These are phyloP conservation scores for Arabidopsis hybrid DNA, from an alignment of 441 rosid species.

Conservation along the genomic window DNA sequence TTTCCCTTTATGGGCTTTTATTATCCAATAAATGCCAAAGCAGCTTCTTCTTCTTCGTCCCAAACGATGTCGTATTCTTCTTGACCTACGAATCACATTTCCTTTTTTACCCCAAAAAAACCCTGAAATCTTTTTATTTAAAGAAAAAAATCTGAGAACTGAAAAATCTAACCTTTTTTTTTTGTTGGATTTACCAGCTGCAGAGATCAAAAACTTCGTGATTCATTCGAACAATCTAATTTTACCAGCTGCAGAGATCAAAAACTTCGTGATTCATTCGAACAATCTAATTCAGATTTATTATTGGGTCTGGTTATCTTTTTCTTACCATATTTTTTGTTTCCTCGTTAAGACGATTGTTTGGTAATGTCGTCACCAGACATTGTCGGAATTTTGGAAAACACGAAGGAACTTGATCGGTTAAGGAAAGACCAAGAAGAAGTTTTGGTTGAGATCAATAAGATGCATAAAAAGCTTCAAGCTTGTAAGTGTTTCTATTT, in stretches of 20 bases:
- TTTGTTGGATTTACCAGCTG: constrained; percentile 2
- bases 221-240: too few species aligned
- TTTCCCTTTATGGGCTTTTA: too few species aligned
- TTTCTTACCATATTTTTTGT: background rate
- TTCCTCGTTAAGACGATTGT: background rate
- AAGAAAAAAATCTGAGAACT: constrained; percentile 25
- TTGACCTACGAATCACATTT: constrained; percentile 20
- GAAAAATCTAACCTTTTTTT: constrained; percentile 3
- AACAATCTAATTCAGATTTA: constrained; percentile 7
- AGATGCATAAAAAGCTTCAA: constrained; percentile 74
- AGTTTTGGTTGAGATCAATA: constrained; percentile 79
- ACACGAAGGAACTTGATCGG: constrained; percentile 86
- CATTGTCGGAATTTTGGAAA: constrained; percentile 68
- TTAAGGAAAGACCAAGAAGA: constrained; percentile 85
- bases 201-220: background rate
- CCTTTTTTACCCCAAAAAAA: background rate
- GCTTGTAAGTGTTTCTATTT: constrained; percentile 14
- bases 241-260: too few species aligned
- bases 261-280: background rate
- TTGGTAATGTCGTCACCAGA: constrained; percentile 50
- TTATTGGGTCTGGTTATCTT: background rate
- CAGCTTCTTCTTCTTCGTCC: background rate
- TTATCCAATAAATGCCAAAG: background rate
- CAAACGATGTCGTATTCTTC: background rate
- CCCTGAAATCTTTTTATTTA: background rate